Base-by-base conservation (phyloP, 1,284 basidiomycete species). In the Cystobasidium sp. region DNA sequence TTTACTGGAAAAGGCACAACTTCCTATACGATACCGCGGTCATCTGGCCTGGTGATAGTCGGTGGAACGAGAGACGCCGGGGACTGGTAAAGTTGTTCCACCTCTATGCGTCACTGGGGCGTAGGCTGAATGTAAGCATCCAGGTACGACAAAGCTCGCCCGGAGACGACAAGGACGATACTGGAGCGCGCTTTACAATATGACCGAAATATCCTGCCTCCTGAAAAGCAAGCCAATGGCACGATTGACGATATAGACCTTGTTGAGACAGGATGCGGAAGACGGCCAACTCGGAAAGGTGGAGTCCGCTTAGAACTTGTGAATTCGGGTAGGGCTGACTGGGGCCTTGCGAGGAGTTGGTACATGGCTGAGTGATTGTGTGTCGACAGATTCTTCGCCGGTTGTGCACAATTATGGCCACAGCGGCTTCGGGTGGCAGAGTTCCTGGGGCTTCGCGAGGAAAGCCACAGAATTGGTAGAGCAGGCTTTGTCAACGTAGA, bases 11-110 rank as follows among this genome's bases (percentile, higher is more conserved):
- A 75, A 49, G 83, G 87, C 7, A 82, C 84, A 0, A 87, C 86
- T 83, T 87, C 87, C 49, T 93, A 92, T 81, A 85, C 90, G 74
- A 90, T 93, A 77, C 91, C 91, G 24, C 65, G 80, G 18, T 69
- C 70, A 43, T 75, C 64, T 7, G 80, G 80, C 10, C 41, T 89
- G 85, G 87, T 91, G 7, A 83, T 91, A 41, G 82, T 91, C 0
- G 90, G 90, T 6, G 90, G 90, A 0, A 89, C 86, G 18, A 86
- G 85, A 71, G 84, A 82, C 0, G 82, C 83, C 0, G 82, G 90
- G 77, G 90, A 91, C 78, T 91, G 90, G 90, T 87, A 77, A 63
- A 41, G 20, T 47, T 5, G 6, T 37, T 22, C 44, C 43, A 22
- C 18, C 37, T 12, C 8, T 10, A 18, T 6, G n/a, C 37, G 5